Evolutionary conservation across 2,329 filamentous ascomycete species (phyloP), one percentile per base, ranked within the genome.

Genomic region (Paraconiothyrium brasiliense): DNA sequence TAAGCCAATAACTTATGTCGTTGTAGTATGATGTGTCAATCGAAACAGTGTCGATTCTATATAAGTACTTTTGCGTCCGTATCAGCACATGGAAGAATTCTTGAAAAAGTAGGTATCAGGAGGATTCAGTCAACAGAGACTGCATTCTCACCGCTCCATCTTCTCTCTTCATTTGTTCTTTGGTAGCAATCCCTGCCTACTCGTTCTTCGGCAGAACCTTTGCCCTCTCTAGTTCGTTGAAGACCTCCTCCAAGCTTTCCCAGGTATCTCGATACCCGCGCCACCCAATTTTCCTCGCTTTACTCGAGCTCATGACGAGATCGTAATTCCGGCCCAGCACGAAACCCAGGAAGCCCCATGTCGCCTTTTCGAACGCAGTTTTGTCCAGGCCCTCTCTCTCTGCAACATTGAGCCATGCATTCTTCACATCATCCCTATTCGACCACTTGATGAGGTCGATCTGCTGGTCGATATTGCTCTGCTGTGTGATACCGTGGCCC

Each of bases 251-350:
- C 37, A 82, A 69, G 13, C 73, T 74, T 16, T 80, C 78, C 72
- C 78, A 82, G 1, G 76, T 65, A 57, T 72, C 67, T 6, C 47
- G 61, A 57, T 73, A 81, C 0, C 80, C 82, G 0, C 71, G 79
- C 78, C 79, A 85, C 0, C 83, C 82, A 27, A 76, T 68, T 61
- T 77, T 78, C 56, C 83, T 74, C 5, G 82, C 82, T 69, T 84
- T 84, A 52, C 74, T 82, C 78, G 84, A 82, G 57, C 74, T 80
- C 46, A 79, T 67, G 1, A 82, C 77, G 6, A 80, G 50, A 65
- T 79, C 76, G 59, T 77, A 83, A 46, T 78, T 76, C 39, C 82
- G 67, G 0, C 82, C 81, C 27, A 84, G 67, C 2, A 80, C 78
- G 65, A 83, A 81, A 7, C 76, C 78, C 55, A 81, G 64, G 57